Conservation (phyloP, 176 grass and related monocot species). For the Stipa capillata region DNA sequence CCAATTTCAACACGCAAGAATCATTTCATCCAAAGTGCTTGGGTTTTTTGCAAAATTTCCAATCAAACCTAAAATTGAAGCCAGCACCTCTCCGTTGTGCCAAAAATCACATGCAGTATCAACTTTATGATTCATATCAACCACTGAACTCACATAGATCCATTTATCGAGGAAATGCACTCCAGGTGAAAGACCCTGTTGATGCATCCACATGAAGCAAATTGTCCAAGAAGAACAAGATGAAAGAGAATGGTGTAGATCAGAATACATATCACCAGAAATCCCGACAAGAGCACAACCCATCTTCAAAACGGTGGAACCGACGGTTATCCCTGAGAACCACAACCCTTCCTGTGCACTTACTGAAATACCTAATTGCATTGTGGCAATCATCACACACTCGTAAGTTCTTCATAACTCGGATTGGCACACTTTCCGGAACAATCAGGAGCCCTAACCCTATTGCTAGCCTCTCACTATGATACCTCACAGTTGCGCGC, state of each 20-base stretch:
- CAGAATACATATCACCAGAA: slow-evolving; percentile 58
- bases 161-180: background rate
- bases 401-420: slow-evolving; percentile 90
- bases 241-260: slow-evolving; percentile 1
- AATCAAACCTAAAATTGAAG: background rate
- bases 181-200: background rate
- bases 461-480: slow-evolving; percentile 88
- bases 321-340: slow-evolving; percentile 76
- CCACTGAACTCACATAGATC: background rate
- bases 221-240: background rate
- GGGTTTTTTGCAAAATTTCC: background rate
- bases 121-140: background rate
- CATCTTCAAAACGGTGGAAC: slow-evolving; percentile 84
- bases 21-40: background rate
- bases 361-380: slow-evolving; percentile 80
- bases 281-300: slow-evolving; percentile 76
- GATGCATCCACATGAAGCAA: slow-evolving; percentile 5
- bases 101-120: background rate
- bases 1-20: background rate
- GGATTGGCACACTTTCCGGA: slow-evolving; percentile 66
- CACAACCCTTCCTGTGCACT: slow-evolving; percentile 71
- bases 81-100: background rate
- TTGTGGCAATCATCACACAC: slow-evolving; percentile 95
- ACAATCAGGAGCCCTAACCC: slow-evolving; percentile 74
- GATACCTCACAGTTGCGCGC: slow-evolving; percentile 59